Evolutionary conservation across 73 alveolate genomes (phyloP), one percentile per base, ranked within the genome.

Genomic region (Tetrahymena malaccensis): DNA sequence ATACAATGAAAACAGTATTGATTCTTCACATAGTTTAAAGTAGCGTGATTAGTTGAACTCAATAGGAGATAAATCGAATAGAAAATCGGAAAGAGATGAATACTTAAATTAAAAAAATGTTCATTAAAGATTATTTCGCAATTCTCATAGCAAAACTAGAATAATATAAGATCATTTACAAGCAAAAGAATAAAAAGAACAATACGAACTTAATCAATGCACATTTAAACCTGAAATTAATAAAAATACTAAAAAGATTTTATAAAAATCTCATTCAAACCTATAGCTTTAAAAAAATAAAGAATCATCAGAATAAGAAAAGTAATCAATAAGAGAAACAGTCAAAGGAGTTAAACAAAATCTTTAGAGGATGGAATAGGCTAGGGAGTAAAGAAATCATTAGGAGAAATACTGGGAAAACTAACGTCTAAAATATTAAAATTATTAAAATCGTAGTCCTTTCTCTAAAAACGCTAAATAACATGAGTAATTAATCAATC

Each of bases 351-450:
- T 95, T 34, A 94, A 95, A 34, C 22, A 43, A 35, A 50, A 35
- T 21, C 70, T 95, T 9, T 43, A 95, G 94, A 85, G 97, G 50
- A 89, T 95, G 95, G 55, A 95, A 93, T 85, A 95, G 33, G 97
- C 97, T 10, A 55, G 94, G 34, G 15, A 95, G 37, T 85, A 95
- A 8, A 95, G 57, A 89, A 56, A 85, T 35, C 89, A 89, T 55
- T 43, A 95, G 44, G 94, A 95, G 10, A 95, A 89, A 5, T 95
- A 43, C 43, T 89, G 40, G 83, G 97, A 95, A 95, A 95, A 85
- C 11, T 34, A 95, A 58, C 93, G 50, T 27, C 25, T 44, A 35
- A 38, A 95, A 95, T 44, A 85, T 13, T 89, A 95, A 55, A 50
- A 89, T 19, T 70, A 37, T 31, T 19, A 2, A 25, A 70, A 31